Base-by-base conservation (phyloP, 108 stramenopile genomes). In the Discostella stelligeroides region DNA sequence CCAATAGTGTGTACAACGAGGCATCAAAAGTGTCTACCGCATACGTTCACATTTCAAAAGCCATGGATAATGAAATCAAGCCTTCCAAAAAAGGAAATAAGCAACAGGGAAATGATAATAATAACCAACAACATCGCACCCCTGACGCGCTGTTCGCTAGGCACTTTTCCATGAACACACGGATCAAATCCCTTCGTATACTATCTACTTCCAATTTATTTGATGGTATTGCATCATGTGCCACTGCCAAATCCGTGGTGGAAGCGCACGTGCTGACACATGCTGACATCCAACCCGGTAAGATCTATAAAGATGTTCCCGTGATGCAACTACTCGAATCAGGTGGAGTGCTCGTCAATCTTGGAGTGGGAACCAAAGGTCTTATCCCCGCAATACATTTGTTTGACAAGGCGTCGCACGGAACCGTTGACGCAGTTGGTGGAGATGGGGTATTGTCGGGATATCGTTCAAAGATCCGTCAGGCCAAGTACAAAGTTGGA, bases 11-110 rank as follows among this genome's bases (percentile, higher is more conserved):
- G 34, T 92, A 87, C 68, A 63, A 72, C 17, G 72, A 82, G 28
- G 89, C 87, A 50, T 67, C 75, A 37, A 67, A 63, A 14, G 63
- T 86, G 17, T 68, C 46, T 50, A 72, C 81, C 14, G 92, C 85
- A 41, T 95, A 92, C 63, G 92, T 95, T 8, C 95, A 95, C 71
- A 92, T 92, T 67, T 88, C 88, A 57, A 95, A 95, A 71, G 88
- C 93, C n/a, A 82, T 89, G 29, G 84, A 89, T 51, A 78, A 72
- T 21, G 73, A 80, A 30, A 62, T 63, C 17, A 68, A 70, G 51
- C 41, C 64, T 2, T 50, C 54, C 60, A 86, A 78, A 28, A 75
- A 88, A 38, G 66, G 53, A 23, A 65, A 79, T 25, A 50, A 24
- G 49, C 0, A 50, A 2, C 21, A 25, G 21, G 18, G 17, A 25